Base-by-base conservation (phyloP, 2,329 filamentous ascomycete species). In the Aureobasidium zeae region DNA sequence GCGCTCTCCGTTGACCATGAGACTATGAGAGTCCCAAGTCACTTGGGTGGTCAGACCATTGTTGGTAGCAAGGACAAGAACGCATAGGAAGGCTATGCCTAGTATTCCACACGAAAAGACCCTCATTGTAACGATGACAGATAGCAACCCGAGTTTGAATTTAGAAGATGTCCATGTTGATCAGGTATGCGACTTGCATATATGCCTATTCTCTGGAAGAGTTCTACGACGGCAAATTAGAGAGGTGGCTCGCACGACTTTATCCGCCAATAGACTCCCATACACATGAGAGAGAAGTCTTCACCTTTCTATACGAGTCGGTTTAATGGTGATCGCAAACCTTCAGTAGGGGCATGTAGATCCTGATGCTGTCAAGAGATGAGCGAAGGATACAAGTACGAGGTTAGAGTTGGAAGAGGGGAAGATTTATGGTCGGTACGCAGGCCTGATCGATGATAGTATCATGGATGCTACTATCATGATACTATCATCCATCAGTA, bases 11-110 rank as follows among this genome's bases (percentile, higher is more conserved):
- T 74, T 67, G 42, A 74, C 56, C 21, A 68, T 64, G 52, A 73
- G 69, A 54, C 70, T 73, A 55, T 71, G 72, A 44, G 71, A 65
- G 48, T 74, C 71, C 72, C 71, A 74, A 55, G 71, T 61, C 1
- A 74, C 70, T 17, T 66, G 59, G 4, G 65, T 53, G 46, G 64
- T 73, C 12, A 47, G 26, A 12, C 45, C 38, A 44, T 47, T 29
- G 33, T 37, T 33, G 2, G 45, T 43, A 26, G 45, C 45, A 20
- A 43, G 25, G 26, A 29, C 28, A 16, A 33, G 6, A 6, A 15
- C 20, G 19, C 11, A 30, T 8, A 45, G 13, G 5, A 30, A 33
- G 16, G 34, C 25, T 4, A 28, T 9, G 22, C n/a, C 22, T n/a
- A 32, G 11, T 19, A 41, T 13, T 6, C 17, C 12, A 19, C 20